phyloP scores from a whole-genome alignment of 2,329 filamentous ascomycete species.

The Falciphora oryzae region DNA sequence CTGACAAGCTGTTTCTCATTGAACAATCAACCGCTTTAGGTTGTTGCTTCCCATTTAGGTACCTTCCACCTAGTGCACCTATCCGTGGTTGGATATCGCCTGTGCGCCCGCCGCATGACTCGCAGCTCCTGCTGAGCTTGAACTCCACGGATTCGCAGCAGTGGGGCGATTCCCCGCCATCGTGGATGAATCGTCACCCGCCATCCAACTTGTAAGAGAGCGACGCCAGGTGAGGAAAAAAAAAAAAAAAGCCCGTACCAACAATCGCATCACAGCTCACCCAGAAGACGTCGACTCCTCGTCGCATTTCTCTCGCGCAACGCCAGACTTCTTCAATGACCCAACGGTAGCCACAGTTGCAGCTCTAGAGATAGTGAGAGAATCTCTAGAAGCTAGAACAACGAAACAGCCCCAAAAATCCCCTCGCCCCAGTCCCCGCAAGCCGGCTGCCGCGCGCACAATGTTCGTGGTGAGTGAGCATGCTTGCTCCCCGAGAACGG shows the following conservation, averaged over 20 bases:
- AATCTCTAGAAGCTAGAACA: constrained; percentile 65
- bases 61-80: too few species aligned
- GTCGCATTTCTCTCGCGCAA: constrained; percentile 5
- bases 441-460: neutral
- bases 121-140: neutral
- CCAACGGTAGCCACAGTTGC: constrained; percentile 61
- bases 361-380: constrained; percentile 75
- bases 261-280: neutral
- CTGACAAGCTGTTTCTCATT: too few species aligned
- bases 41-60: too few species aligned
- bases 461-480: constrained; percentile 30
- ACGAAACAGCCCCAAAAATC: constrained; percentile 1
- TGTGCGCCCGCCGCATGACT: neutral
- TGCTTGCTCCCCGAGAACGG: neutral
- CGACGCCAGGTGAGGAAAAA: neutral
- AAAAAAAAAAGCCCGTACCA: constrained; percentile 11
- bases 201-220: constrained; percentile 9
- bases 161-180: constrained; percentile 9
- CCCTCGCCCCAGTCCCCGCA: constrained; percentile 11
- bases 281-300: neutral
- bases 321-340: constrained; percentile 43
- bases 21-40: too few species aligned
- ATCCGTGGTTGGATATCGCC: too few species aligned
- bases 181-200: constrained; percentile 11
- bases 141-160: neutral